Percentiles rank a stretch among this genome's conserved stretches.
These are phyloP conservation scores for Microbotryum violaceum DNA, from an alignment of 1,284 basidiomycete species.

Conservation along the genomic window DNA sequence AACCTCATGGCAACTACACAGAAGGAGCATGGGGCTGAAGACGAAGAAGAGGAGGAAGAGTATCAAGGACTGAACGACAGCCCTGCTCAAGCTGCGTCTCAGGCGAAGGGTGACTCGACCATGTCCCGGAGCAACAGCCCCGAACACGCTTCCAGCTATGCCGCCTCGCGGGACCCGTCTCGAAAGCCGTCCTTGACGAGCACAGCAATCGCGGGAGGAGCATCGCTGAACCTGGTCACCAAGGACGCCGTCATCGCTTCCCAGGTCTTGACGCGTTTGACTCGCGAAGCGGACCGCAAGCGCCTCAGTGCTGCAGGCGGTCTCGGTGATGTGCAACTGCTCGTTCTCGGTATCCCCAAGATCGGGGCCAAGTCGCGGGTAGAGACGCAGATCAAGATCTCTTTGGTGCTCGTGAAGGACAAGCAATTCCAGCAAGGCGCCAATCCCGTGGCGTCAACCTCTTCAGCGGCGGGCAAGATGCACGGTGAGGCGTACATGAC, in stretches of 20 bases:
- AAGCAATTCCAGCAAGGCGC: not conserved
- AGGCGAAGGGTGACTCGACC: not conserved
- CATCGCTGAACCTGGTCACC: constrained; percentile 23
- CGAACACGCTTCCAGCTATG: too few species aligned
- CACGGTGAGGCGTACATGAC: constrained; percentile 5
- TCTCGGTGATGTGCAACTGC: constrained; percentile 33
- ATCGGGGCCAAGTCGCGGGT: constrained; percentile 85
- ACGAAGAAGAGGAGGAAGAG: not conserved
- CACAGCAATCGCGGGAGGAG: too few species aligned
- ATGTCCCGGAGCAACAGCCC: too few species aligned
- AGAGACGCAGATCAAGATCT: constrained; percentile 81
- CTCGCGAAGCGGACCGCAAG: not conserved
- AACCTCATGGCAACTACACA: not conserved
- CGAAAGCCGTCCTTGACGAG: too few species aligned
- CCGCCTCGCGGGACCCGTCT: too few species aligned
- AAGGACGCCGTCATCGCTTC: constrained; percentile 27
- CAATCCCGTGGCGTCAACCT: not conserved
- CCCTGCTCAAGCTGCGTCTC: not conserved
- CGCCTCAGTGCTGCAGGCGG: too few species aligned
- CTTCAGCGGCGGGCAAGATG: not conserved
- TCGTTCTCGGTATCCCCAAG: constrained; percentile 75
- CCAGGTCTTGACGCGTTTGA: constrained; percentile 10
- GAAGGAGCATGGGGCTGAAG: not conserved
- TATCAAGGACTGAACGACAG: not conserved
- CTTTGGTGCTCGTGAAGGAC: constrained; percentile 56